Conservation (phyloP, 768 basidiomycete species). For the Sistotremastrum niveocremeum region DNA sequence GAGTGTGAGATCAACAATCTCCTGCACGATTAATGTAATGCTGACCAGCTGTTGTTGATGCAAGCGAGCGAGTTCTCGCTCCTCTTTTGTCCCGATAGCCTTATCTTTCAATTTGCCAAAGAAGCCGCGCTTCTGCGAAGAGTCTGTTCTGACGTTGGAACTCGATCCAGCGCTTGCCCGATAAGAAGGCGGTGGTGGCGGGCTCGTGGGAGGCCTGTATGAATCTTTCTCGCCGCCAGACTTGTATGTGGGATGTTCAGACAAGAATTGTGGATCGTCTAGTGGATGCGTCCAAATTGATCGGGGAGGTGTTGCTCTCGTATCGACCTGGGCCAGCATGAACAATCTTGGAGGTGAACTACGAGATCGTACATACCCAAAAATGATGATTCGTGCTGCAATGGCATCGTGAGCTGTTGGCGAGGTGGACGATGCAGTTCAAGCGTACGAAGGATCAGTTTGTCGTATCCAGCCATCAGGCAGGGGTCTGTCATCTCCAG, state of each 20-base stretch:
- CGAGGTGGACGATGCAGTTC: not conserved
- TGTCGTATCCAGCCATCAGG: slow-evolving; percentile 47
- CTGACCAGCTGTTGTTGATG: not conserved
- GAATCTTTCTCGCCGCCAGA: slow-evolving; percentile 16
- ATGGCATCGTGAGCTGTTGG: not conserved
- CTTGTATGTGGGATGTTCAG: slow-evolving; percentile 36
- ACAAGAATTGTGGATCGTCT: slow-evolving; percentile 53
- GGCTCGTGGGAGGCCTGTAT: slow-evolving; percentile 1
- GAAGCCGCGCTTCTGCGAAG: slow-evolving; percentile 32
- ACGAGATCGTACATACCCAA: slow-evolving; percentile 25
- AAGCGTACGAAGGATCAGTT: slow-evolving; percentile 20
- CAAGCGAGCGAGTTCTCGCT: slow-evolving; percentile 31
- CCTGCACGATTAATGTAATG: slow-evolving; percentile 19
- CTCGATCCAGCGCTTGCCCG: slow-evolving; percentile 4
- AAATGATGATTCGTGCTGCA: slow-evolving; percentile 26
- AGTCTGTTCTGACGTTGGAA: slow-evolving; percentile 4
- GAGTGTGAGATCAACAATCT: slow-evolving; percentile 4
- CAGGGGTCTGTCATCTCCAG: slow-evolving; percentile 22
- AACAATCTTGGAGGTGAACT: not conserved
- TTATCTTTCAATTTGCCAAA: slow-evolving; percentile 52
- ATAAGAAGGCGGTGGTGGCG: slow-evolving; percentile 5
- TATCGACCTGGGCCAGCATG: slow-evolving; percentile 38
- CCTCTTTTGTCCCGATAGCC: slow-evolving; percentile 49
- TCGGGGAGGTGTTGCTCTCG: slow-evolving; percentile 44
- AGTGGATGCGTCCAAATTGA: slow-evolving; percentile 63